A percentile compares a stretch with the other conserved stretches of the same genome.
These are phyloP conservation scores for Scheffersomyces quercinus DNA, from an alignment of 1,139 yeast genomes.

Conservation along the genomic window DNA sequence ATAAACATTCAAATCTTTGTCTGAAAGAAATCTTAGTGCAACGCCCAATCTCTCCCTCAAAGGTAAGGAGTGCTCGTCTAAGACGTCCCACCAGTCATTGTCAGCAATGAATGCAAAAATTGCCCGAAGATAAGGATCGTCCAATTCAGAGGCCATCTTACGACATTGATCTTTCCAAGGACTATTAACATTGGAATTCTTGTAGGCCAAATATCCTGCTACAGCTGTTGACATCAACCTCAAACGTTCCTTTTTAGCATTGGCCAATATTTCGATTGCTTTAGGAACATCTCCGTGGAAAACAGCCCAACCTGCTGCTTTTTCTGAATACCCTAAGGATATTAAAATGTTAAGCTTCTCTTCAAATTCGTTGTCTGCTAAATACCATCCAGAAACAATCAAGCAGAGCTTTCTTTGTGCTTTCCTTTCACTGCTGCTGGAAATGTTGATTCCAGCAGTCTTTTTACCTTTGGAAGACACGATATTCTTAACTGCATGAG, in stretches of 20 bases:
- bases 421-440: conserved; percentile 52
- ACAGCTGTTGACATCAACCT: conserved; percentile 89
- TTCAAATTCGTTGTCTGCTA: conserved; percentile 75
- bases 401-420: conserved; percentile 75
- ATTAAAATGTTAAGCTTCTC: conserved; percentile 62
- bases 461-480: conserved; percentile 45
- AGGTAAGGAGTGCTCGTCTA: conserved; percentile 88
- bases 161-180: conserved; percentile 96
- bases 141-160: conserved; percentile 79
- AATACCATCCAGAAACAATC: conserved; percentile 90
- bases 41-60: conserved; percentile 86
- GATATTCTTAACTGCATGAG: conserved; percentile 45
- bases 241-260: conserved; percentile 60
- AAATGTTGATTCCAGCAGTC: conserved; percentile 47
- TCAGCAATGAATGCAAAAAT: conserved; percentile 94
- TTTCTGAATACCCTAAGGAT: conserved; percentile 63
- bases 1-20: conserved; percentile 69
- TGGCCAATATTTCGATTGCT: conserved; percentile 71
- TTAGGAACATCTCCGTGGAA: conserved; percentile 85
- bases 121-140: conserved; percentile 86
- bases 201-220: conserved; percentile 86
- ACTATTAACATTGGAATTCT: conserved; percentile 60
- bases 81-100: conserved; percentile 94
- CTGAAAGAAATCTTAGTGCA: conserved; percentile 81
- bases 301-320: conserved; percentile 98